Evolutionary conservation across 352 stramenopile species (phyloP).

Genomic region (Globisporangium spiculum): DNA sequence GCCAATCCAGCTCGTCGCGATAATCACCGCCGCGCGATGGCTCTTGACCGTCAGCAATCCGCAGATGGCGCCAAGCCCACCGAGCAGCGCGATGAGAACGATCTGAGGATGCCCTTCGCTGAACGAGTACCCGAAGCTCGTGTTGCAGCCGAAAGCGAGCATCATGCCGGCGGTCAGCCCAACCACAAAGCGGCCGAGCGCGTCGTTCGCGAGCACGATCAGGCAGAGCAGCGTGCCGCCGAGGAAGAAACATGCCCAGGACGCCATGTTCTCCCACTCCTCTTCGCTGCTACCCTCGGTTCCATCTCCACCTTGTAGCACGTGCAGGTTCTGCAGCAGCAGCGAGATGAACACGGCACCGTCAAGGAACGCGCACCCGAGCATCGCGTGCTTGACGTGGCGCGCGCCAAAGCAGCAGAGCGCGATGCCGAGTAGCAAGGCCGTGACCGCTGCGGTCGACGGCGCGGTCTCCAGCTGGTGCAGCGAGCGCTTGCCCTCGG

Average conservation of each 20-base stretch:
- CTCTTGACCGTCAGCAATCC: slow-evolving; percentile 8
- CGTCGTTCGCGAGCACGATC: slow-evolving; percentile 22
- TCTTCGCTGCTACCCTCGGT: not conserved
- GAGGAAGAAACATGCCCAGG: slow-evolving; percentile 42
- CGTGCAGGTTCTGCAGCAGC: slow-evolving; percentile 12
- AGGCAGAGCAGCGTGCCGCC: slow-evolving; percentile 27
- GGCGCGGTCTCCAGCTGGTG: slow-evolving; percentile 23
- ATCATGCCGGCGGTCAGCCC: slow-evolving; percentile 33
- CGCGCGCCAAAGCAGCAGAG: slow-evolving; percentile 20
- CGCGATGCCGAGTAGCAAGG: slow-evolving; percentile 16
- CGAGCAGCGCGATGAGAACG: not conserved
- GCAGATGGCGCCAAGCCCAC: not conserved
- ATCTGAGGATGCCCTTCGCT: slow-evolving; percentile 15
- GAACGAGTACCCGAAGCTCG: slow-evolving; percentile 30
- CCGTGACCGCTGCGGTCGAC: slow-evolving; percentile 13
- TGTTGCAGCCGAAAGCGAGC: slow-evolving; percentile 30
- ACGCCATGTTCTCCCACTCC: slow-evolving; percentile 26
- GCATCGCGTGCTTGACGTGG: slow-evolving; percentile 14
- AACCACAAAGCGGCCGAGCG: slow-evolving; percentile 24
- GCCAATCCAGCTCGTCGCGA: slow-evolving; percentile 30
- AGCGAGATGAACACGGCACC: slow-evolving; percentile 21
- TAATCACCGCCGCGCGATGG: slow-evolving; percentile 16
- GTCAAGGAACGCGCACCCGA: slow-evolving; percentile 26
- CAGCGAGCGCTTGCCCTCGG: slow-evolving; percentile 13
- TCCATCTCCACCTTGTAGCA: slow-evolving; percentile 4